Evolutionary conservation across 495 filamentous ascomycete species (phyloP).

Genomic region (Penicillium soppii): DNA sequence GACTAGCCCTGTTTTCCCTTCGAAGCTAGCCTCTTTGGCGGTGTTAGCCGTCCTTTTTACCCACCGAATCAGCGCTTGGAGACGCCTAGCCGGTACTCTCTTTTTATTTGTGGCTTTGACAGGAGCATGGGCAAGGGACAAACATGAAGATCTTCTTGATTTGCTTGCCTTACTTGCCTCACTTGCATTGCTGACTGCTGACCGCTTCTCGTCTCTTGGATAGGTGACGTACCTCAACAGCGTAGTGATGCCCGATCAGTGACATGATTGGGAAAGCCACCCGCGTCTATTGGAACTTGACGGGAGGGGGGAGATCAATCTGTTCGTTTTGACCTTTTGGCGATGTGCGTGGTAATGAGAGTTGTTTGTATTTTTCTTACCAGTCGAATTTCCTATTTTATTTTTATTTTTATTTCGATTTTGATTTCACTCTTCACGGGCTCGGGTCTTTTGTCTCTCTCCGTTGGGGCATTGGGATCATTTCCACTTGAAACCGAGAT

Average conservation of each 20-base stretch:
- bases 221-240: slow-evolving; percentile 63
- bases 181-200: slow-evolving; percentile 18
- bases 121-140: background rate
- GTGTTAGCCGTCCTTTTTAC: slow-evolving; percentile 18
- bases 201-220: slow-evolving; percentile 25
- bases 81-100: slow-evolving; percentile 2
- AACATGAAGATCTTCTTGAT: background rate
- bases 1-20: slow-evolving; percentile 26
- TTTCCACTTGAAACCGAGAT: slow-evolving; percentile 5
- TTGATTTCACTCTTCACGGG: background rate
- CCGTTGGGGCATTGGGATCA: background rate
- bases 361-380: background rate
- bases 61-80: slow-evolving; percentile 17
- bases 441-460: slow-evolving; percentile 7
- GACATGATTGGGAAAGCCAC: slow-evolving; percentile 5
- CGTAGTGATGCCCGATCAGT: slow-evolving; percentile 63
- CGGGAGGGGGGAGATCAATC: background rate
- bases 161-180: no score
- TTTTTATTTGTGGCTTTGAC: background rate
- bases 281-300: slow-evolving; percentile 2
- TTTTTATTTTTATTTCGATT: background rate
- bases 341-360: background rate
- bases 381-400: background rate
- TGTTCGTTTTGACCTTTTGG: background rate
- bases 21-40: slow-evolving; percentile 28